phyloP scores from a whole-genome alignment of 2,329 filamentous ascomycete genomes.

The Pyricularia sp. region DNA sequence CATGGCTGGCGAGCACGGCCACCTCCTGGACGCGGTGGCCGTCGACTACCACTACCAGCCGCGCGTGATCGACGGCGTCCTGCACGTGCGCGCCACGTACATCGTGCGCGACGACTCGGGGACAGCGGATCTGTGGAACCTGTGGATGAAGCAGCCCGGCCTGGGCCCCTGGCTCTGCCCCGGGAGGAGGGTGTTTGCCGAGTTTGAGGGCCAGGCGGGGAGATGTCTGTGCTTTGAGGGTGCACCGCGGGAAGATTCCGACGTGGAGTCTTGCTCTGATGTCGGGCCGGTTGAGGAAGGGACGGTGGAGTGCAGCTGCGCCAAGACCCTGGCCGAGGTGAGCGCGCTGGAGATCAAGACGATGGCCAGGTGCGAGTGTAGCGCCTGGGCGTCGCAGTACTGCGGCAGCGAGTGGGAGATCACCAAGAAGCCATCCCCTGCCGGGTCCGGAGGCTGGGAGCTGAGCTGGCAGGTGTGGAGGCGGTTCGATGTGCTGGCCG shows the following conservation, averaged over 20 bases:
- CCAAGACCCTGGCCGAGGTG: not conserved
- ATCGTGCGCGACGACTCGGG: not conserved
- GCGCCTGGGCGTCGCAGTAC: not conserved
- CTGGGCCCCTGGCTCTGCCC: not conserved
- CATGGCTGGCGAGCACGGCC: not conserved
- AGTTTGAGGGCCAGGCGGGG: not conserved
- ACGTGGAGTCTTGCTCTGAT: not conserved
- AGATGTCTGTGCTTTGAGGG: not conserved
- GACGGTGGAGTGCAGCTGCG: not conserved
- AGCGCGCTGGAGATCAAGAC: not conserved
- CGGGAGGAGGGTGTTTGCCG: not conserved
- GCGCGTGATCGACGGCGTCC: not conserved
- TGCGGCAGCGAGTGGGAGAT: not conserved
- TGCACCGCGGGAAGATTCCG: no score
- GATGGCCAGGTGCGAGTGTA: not conserved
- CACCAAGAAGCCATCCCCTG: not conserved
- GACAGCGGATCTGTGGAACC: not conserved
- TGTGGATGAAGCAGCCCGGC: not conserved
- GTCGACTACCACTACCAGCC: not conserved
- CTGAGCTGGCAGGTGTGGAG: not conserved
- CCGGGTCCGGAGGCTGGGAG: not conserved
- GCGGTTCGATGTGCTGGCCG: not conserved
- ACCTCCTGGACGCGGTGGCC: not conserved
- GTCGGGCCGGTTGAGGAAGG: no score
- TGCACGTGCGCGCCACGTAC: not conserved